Conservation (phyloP, 2,329 filamentous ascomycete species). For the Thelonectria olida region DNA sequence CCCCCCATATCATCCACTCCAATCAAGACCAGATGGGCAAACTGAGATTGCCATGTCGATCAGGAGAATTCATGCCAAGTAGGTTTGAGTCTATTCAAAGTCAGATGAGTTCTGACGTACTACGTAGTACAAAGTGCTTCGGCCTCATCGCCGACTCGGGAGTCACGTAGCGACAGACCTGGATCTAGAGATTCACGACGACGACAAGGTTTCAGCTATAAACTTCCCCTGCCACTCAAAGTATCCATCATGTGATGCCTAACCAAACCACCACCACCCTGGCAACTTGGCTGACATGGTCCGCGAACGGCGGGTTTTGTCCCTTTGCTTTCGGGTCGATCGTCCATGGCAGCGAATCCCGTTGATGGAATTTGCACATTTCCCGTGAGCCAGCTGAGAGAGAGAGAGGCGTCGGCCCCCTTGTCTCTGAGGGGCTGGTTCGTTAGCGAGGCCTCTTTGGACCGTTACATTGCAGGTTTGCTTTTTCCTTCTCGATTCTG, state of each 20-base stretch:
- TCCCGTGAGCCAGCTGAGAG: neutral
- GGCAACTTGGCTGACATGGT: neutral
- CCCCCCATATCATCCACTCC: too few relatives aligned
- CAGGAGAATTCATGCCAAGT: too few relatives aligned
- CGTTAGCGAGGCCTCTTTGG: neutral
- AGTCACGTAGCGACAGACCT: too few relatives aligned
- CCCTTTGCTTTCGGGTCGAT: constrained; percentile 2
- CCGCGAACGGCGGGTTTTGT: neutral
- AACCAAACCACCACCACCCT: too few relatives aligned
- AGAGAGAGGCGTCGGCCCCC: too few relatives aligned
- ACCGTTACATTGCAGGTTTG: constrained; percentile 11
- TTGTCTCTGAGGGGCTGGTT: neutral
- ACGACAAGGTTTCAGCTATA: neutral
- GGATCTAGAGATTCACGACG: too few relatives aligned
- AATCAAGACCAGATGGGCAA: neutral
- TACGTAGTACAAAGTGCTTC: neutral
- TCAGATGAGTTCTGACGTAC: neutral
- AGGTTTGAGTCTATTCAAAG: too few relatives aligned
- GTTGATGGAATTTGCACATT: constrained; percentile 10
- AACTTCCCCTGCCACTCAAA: neutral
- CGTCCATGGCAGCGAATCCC: constrained; percentile 2
- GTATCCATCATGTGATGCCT: constrained; percentile 5
- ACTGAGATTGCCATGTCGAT: constrained; percentile 2
- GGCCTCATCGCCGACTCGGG: too few relatives aligned
- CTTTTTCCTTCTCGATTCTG: constrained; percentile 30